Conservation (phyloP, 805 yeast species). For the Blastobotrys robertii region DNA sequence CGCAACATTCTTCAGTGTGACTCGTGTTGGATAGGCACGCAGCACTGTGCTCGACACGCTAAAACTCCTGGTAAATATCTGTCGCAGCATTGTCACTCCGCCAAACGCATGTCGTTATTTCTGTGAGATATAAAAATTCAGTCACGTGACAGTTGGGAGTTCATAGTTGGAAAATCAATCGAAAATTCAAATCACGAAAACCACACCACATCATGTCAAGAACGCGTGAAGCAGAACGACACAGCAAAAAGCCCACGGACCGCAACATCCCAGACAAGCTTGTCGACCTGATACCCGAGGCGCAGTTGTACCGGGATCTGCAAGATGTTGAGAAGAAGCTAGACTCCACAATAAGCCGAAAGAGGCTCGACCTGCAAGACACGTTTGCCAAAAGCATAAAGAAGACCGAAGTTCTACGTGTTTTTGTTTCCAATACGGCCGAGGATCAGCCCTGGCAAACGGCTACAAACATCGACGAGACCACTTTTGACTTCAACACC, state of each 20-base stretch:
- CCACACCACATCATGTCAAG: too few species aligned
- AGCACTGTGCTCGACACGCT: too few species aligned
- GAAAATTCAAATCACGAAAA: too few species aligned
- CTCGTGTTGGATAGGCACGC: too few species aligned
- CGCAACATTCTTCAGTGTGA: too few species aligned
- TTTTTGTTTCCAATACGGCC: constrained; percentile 71
- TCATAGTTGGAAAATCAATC: too few species aligned
- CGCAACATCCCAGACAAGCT: constrained; percentile 39
- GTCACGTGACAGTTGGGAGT: too few species aligned
- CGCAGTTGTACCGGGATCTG: constrained; percentile 59
- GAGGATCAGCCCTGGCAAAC: constrained; percentile 87
- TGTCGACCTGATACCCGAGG: constrained; percentile 49
- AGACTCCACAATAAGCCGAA: constrained; percentile 74
- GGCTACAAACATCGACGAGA: constrained; percentile 28
- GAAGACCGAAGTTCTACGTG: constrained; percentile 54
- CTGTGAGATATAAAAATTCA: too few species aligned
- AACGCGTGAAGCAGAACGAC: too few species aligned
- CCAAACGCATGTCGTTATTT: too few species aligned
- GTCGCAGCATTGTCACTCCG: too few species aligned
- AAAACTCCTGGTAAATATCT: too few species aligned
- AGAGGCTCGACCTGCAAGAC: constrained; percentile 79
- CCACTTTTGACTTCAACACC: constrained; percentile 25
- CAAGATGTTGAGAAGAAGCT: constrained; percentile 73
- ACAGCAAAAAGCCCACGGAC: constrained; percentile 38
- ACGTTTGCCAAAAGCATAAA: constrained; percentile 39